Evolutionary conservation across 2,329 filamentous ascomycete genomes (phyloP).

Genomic region (Fusarium veterinarium): DNA sequence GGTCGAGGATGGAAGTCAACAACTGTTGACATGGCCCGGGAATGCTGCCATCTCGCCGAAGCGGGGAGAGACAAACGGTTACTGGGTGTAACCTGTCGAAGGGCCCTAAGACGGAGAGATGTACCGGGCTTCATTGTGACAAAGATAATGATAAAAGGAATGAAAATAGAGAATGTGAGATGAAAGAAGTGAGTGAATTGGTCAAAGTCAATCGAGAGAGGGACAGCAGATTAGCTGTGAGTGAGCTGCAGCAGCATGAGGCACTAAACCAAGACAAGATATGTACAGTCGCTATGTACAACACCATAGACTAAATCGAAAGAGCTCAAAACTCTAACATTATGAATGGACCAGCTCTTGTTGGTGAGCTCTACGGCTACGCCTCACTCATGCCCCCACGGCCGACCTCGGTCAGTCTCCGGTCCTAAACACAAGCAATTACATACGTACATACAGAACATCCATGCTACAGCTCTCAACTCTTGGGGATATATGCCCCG

Average conservation of each 20-base stretch:
- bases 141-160: background rate
- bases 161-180: constrained; percentile 2
- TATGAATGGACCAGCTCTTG: constrained; percentile 5
- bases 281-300: constrained; percentile 7
- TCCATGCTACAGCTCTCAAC: background rate
- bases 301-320: constrained; percentile 6
- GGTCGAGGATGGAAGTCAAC: constrained; percentile 39
- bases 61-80: constrained; percentile 23
- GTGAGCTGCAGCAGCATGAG: constrained; percentile 12
- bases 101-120: constrained; percentile 33
- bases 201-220: constrained; percentile 1
- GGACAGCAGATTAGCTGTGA: constrained; percentile 1
- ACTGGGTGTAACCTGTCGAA: constrained; percentile 25
- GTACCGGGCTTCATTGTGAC: constrained; percentile 33
- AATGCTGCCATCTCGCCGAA: constrained; percentile 38
- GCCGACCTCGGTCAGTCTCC: constrained; percentile 33
- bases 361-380: constrained; percentile 32
- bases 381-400: constrained; percentile 27
- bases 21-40: constrained; percentile 43
- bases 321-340: constrained; percentile 14
- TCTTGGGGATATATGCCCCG: constrained; percentile 1
- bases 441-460: background rate
- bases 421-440: constrained; percentile 1
- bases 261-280: constrained; percentile 33
- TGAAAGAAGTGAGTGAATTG: constrained; percentile 19